Percentiles rank a stretch among this genome's conserved stretches.
Evolutionary conservation across 2,329 filamentous ascomycete genomes (phyloP).

Genomic region (Mariannaea sp.): DNA sequence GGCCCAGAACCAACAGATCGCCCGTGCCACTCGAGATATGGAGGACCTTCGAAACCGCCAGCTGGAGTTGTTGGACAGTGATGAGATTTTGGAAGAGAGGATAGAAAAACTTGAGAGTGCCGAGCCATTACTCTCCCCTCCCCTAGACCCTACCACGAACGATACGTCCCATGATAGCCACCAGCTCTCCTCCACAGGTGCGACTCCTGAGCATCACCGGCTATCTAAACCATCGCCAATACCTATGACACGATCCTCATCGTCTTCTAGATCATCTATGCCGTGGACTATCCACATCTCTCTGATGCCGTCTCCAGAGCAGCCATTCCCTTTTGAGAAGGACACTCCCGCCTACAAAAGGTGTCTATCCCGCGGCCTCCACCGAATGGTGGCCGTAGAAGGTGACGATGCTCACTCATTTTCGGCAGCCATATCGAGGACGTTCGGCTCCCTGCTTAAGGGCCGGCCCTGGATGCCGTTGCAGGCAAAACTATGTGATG

Average conservation of each 20-base stretch:
- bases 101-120: constrained; percentile 52
- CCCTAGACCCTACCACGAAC: constrained; percentile 25
- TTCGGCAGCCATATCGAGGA: constrained; percentile 51
- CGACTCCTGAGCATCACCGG: constrained; percentile 11
- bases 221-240: constrained; percentile 10
- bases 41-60: constrained; percentile 54
- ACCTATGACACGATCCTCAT: constrained; percentile 9
- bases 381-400: constrained; percentile 60
- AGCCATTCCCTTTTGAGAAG: constrained; percentile 65
- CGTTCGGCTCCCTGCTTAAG: constrained; percentile 56
- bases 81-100: constrained; percentile 59
- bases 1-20: constrained; percentile 49
- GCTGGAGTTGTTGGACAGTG: constrained; percentile 55
- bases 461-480: constrained; percentile 61
- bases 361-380: constrained; percentile 63
- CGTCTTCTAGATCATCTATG: constrained; percentile 33
- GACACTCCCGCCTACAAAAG: constrained; percentile 65
- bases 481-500: constrained; percentile 63
- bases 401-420: constrained; percentile 57
- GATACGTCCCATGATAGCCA: constrained; percentile 16
- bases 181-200: constrained; percentile 29
- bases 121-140: constrained; percentile 31
- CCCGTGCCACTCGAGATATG: constrained; percentile 47
- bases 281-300: constrained; percentile 66
- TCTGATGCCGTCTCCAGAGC: constrained; percentile 57